Conservation (phyloP, 2,329 filamentous ascomycete species). For the Aspergillus jensenii region DNA sequence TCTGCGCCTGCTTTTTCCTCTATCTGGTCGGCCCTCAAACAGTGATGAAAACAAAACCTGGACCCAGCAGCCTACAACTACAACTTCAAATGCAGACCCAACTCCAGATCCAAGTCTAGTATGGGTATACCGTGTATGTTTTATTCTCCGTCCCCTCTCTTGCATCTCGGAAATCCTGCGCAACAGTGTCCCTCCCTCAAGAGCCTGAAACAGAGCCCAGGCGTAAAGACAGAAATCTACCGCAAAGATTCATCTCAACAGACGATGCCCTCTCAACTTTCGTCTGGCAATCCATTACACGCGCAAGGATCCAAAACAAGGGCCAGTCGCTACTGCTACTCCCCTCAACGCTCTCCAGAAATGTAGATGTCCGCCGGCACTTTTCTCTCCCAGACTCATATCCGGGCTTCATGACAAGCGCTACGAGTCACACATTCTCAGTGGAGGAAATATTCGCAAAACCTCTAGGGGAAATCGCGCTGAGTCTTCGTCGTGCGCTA, state of each 20-base stretch:
- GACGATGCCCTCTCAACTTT: not conserved
- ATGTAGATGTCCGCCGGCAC: not conserved
- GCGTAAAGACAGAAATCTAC: too few relatives aligned
- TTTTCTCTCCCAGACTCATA: not conserved
- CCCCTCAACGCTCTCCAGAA: not conserved
- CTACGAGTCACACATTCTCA: not conserved
- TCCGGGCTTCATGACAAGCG: not conserved
- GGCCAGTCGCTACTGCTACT: not conserved
- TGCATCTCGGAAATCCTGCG: not conserved
- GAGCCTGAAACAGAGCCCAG: not conserved
- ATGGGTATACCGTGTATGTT: not conserved
- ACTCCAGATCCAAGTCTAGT: not conserved
- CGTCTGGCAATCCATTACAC: not conserved
- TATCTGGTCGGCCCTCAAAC: not conserved
- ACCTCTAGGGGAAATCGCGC: not conserved
- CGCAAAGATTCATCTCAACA: not conserved
- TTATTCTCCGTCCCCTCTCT: not conserved
- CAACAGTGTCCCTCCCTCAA: not conserved
- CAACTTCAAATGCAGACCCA: not conserved
- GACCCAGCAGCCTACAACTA: not conserved
- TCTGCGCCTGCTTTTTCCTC: not conserved
- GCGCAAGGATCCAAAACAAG: not conserved
- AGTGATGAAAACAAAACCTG: not conserved
- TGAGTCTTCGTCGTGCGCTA: not conserved
- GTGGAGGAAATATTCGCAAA: not conserved